A percentile compares a stretch with the other conserved stretches of the same genome.
Conservation (phyloP, 2,329 filamentous ascomycete genomes). For the Aschersonia sp. region DNA sequence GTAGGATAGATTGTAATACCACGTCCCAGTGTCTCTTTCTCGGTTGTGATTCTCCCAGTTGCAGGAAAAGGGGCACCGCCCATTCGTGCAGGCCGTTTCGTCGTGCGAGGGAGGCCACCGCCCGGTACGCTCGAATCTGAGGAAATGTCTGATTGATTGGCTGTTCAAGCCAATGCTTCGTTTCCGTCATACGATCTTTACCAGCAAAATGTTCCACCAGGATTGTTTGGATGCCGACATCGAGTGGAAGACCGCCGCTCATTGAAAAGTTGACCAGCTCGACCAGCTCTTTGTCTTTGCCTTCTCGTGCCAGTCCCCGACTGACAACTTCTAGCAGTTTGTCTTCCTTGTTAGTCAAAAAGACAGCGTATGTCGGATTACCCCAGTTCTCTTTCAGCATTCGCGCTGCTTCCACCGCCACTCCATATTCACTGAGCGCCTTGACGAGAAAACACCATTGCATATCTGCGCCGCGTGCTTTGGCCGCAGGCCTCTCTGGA, state of each 20-base stretch:
- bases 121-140: constrained; percentile 12
- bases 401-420: constrained; percentile 35
- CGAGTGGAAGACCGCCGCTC: constrained; percentile 28
- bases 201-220: constrained; percentile 50
- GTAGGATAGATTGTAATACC: constrained; percentile 58
- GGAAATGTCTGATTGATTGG: constrained; percentile 21
- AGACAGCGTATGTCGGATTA: constrained; percentile 8
- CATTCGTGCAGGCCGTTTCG: constrained; percentile 46
- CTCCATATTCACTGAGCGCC: constrained; percentile 39
- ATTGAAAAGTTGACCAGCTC: constrained; percentile 38
- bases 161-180: constrained; percentile 53
- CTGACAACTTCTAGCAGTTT: constrained; percentile 14
- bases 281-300: constrained; percentile 41
- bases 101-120: constrained; percentile 35
- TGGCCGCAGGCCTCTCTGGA: constrained; percentile 9
- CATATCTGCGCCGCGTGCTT: constrained; percentile 6
- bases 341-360: constrained; percentile 8
- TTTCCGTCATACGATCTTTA: constrained; percentile 40
- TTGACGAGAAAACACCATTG: constrained; percentile 17
- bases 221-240: constrained; percentile 30
- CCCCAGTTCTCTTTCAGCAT: constrained; percentile 21
- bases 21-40: constrained; percentile 53
- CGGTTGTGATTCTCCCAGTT: constrained; percentile 30
- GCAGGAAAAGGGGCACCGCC: constrained; percentile 44
- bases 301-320: constrained; percentile 46